Conservation (phyloP, 108 stramenopile genomes). For the Nitzschia inconspicua region DNA sequence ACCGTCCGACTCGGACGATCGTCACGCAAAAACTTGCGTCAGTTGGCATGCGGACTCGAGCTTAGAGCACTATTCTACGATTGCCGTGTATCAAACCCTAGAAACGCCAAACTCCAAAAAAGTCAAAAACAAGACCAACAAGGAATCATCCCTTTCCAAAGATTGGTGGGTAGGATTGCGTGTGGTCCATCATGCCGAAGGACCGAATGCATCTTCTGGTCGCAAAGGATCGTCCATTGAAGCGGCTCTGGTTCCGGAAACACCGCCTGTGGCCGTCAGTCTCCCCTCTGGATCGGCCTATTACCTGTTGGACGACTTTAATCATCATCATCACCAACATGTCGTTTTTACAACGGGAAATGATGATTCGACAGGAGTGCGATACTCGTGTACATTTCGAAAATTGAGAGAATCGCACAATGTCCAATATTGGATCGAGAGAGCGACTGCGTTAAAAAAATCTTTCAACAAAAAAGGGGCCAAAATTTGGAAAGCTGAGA, state of each 20-base stretch:
- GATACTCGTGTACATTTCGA: slow-evolving; percentile 60
- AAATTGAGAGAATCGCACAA: slow-evolving; percentile 44
- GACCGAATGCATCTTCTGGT: slow-evolving; percentile 29
- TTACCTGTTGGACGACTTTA: slow-evolving; percentile 86
- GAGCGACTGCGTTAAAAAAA: slow-evolving; percentile 21
- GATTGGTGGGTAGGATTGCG: slow-evolving; percentile 55
- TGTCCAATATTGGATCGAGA: slow-evolving; percentile 28
- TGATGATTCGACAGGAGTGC: slow-evolving; percentile 10
- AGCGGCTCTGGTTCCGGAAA: slow-evolving; percentile 24
- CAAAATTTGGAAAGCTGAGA: slow-evolving; percentile 53
- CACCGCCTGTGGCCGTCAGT: slow-evolving; percentile 40
- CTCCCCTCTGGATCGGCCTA: slow-evolving; percentile 64
- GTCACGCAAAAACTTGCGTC: slow-evolving; percentile 46
- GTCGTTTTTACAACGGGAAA: slow-evolving; percentile 45
- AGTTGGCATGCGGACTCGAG: slow-evolving; percentile 89
- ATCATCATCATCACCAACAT: slow-evolving; percentile 72
- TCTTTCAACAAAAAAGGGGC: slow-evolving; percentile 50
- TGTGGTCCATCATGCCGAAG: slow-evolving; percentile 48
- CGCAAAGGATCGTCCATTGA: slow-evolving; percentile 25
- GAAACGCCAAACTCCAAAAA: neutral
- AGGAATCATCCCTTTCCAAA: too few relatives aligned
- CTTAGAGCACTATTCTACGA: slow-evolving; percentile 74
- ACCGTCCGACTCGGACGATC: neutral
- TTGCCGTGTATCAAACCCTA: slow-evolving; percentile 69
- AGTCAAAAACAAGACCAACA: slow-evolving; percentile 4